phyloP scores from a whole-genome alignment of 2,329 filamentous ascomycete species.

The Rhynchosporium graminicola region DNA sequence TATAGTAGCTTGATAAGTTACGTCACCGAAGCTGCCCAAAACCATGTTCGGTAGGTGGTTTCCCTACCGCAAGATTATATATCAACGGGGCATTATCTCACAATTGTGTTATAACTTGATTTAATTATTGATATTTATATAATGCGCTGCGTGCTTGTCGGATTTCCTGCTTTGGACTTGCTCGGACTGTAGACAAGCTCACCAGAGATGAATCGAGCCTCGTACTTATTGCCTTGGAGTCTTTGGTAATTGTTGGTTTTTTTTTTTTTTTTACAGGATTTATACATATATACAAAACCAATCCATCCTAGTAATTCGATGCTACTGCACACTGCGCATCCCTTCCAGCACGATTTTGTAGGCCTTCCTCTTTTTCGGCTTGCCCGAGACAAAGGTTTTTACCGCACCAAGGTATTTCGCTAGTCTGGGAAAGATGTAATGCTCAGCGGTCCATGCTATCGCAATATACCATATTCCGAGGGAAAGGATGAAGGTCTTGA shows the following conservation, averaged over 20 bases:
- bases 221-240: neutral
- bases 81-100: no score
- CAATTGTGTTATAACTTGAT: no score
- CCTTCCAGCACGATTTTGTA: slow-evolving; percentile 81
- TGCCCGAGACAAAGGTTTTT: slow-evolving; percentile 58
- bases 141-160: no score
- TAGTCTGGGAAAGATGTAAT: slow-evolving; percentile 66
- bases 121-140: no score
- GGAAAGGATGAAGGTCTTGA: slow-evolving; percentile 70
- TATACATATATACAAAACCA: slow-evolving; percentile 12
- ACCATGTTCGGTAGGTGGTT: no score
- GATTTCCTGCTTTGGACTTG: no score
- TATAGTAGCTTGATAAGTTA: neutral
- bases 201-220: no score
- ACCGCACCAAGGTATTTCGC: slow-evolving; percentile 66
- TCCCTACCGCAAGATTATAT: no score
- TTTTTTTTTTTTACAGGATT: slow-evolving; percentile 1
- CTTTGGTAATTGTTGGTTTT: neutral
- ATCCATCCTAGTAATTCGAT: slow-evolving; percentile 10
- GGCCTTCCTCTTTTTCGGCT: slow-evolving; percentile 76
- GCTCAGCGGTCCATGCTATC: slow-evolving; percentile 71
- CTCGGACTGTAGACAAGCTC: no score
- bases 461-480: slow-evolving; percentile 71
- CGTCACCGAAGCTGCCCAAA: slow-evolving; percentile 6
- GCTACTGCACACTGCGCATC: slow-evolving; percentile 47